A percentile compares a stretch with the other conserved stretches of the same genome.
Conservation (phyloP, 768 basidiomycete genomes). For the Pisolithus microcarpus region DNA sequence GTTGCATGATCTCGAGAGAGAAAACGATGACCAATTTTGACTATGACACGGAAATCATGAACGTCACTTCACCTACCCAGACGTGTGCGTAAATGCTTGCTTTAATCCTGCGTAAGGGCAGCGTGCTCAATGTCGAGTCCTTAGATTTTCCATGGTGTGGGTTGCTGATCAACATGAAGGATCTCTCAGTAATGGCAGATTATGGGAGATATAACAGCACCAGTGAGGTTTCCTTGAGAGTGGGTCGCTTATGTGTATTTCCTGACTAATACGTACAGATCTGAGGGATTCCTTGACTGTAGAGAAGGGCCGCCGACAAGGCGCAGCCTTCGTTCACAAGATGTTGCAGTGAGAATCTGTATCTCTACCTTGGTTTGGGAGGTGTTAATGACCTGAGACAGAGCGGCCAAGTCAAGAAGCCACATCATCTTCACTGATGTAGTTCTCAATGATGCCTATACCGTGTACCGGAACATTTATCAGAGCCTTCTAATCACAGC, state of each 20-base stretch:
- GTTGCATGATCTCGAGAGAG: constrained; percentile 80
- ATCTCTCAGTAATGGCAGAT: constrained; percentile 75
- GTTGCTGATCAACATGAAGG: constrained; percentile 63
- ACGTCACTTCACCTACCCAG: constrained; percentile 42
- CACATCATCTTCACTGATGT: constrained; percentile 80
- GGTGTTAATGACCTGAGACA: constrained; percentile 23
- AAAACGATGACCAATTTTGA: constrained; percentile 91
- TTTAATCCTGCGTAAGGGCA: neutral
- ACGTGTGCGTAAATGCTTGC: constrained; percentile 26
- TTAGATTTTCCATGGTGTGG: constrained; percentile 95
- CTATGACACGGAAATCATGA: constrained; percentile 44
- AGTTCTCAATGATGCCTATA: constrained; percentile 51
- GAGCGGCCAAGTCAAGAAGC: constrained; percentile 63
- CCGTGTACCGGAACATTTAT: constrained; percentile 77
- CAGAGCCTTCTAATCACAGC: constrained; percentile 77
- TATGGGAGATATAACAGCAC: constrained; percentile 59
- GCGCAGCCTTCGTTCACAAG: constrained; percentile 57
- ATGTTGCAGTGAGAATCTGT: constrained; percentile 58
- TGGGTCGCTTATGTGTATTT: neutral
- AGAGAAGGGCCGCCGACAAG: constrained; percentile 56
- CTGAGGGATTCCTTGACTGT: constrained; percentile 66
- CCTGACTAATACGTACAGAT: constrained; percentile 33
- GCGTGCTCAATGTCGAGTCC: neutral
- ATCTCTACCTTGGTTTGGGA: neutral
- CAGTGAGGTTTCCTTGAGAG: constrained; percentile 36